Evolutionary conservation across 768 basidiomycete species (phyloP).

Genomic region (Pleurotus tuoliensis): DNA sequence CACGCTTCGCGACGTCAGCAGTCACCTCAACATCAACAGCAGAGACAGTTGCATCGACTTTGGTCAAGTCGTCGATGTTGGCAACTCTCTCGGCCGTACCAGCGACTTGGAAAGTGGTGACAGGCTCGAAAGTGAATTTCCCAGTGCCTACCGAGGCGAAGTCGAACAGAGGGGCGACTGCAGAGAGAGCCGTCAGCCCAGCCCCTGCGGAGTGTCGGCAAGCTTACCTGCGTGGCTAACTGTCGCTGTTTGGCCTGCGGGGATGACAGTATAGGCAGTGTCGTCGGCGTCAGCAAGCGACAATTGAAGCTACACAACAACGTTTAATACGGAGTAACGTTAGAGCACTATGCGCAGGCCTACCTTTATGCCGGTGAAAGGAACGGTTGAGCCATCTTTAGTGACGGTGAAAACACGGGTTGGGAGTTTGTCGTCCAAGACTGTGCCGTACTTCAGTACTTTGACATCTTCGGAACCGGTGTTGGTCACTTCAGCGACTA

Average conservation of each 20-base stretch:
- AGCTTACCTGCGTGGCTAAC: constrained; percentile 33
- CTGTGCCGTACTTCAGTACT: constrained; percentile 37
- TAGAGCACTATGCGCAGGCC: not conserved
- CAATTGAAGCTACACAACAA: constrained; percentile 26
- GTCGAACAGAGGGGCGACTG: constrained; percentile 39
- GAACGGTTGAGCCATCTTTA: constrained; percentile 32
- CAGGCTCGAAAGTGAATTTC: constrained; percentile 35
- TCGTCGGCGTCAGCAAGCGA: constrained; percentile 34
- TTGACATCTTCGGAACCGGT: constrained; percentile 32
- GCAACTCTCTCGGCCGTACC: constrained; percentile 16
- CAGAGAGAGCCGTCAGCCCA: not conserved
- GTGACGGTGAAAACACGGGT: constrained; percentile 29
- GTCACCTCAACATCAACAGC: constrained; percentile 31
- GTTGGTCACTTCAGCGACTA: constrained; percentile 40
- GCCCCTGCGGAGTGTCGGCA: not conserved
- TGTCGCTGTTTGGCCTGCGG: constrained; percentile 34
- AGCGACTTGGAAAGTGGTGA: constrained; percentile 32
- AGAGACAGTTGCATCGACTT: constrained; percentile 21
- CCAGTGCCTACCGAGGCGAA: constrained; percentile 37
- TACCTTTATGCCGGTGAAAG: constrained; percentile 43
- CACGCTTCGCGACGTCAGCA: constrained; percentile 29
- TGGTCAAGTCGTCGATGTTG: constrained; percentile 19
- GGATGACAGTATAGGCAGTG: constrained; percentile 33
- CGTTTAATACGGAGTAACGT: too few relatives aligned
- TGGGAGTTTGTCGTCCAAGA: constrained; percentile 46